Percentiles rank a stretch among this genome's conserved stretches.
Conservation (phyloP, 208 protist species). For the Vickermania spadyakhi region DNA sequence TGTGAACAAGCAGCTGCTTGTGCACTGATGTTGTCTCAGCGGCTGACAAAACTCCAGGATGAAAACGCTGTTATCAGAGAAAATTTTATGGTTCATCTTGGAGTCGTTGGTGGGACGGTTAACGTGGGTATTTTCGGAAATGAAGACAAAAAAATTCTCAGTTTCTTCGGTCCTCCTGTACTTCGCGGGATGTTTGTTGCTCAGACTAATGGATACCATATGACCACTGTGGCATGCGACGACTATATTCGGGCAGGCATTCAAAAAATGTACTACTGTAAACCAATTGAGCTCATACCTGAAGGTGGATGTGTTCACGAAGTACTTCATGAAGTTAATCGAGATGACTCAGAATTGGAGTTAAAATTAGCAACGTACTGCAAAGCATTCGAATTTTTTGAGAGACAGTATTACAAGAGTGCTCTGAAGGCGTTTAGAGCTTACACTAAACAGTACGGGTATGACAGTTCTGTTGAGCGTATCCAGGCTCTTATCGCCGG, state of each 20-base stretch:
- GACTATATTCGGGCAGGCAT: slow-evolving; percentile 9
- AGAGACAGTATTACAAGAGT: slow-evolving; percentile 13
- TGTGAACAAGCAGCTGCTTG: slow-evolving; percentile 10
- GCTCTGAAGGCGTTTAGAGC: slow-evolving; percentile 13
- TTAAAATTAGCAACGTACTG: slow-evolving; percentile 10
- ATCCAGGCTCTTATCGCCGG: slow-evolving; percentile 16
- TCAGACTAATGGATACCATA: slow-evolving; percentile 12
- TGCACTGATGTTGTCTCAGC: slow-evolving; percentile 4
- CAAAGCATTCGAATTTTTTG: slow-evolving; percentile 16
- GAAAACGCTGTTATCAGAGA: slow-evolving; percentile 2
- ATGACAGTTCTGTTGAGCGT: slow-evolving; percentile 19
- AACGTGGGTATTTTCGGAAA: slow-evolving; percentile 14
- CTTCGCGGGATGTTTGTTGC: slow-evolving; percentile 12
- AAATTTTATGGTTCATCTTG: slow-evolving; percentile 9
- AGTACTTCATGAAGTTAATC: slow-evolving; percentile 1
- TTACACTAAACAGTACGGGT: slow-evolving; percentile 21
- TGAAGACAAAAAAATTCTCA: slow-evolving; percentile 8
- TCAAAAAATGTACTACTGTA: slow-evolving; percentile 5
- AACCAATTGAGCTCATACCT: slow-evolving; percentile 13
- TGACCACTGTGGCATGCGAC: slow-evolving; percentile 12
- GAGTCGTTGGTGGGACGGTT: slow-evolving; percentile 11
- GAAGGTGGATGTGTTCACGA: slow-evolving; percentile 7
- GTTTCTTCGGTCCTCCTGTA: slow-evolving; percentile 11
- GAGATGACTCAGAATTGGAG: slow-evolving; percentile 7
- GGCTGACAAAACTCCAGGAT: slow-evolving; percentile 3